A percentile compares a stretch with the other conserved stretches of the same genome.
Conservation (phyloP, 176 grass and related monocot genomes). For the Miscanthus lutarioriparius region DNA sequence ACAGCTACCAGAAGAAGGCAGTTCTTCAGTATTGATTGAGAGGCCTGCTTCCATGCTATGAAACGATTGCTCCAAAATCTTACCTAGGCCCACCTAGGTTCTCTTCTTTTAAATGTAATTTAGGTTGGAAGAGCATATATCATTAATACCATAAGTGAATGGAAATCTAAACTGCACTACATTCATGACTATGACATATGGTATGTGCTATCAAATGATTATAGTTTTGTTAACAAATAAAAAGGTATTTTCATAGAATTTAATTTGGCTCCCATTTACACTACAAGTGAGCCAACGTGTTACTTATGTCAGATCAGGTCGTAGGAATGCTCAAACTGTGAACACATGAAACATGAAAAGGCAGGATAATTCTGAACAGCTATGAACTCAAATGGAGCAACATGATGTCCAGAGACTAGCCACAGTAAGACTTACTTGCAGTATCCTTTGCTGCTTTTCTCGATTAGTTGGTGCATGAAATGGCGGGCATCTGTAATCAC, state of each 20-base stretch:
- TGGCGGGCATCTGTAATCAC: conserved; percentile 58
- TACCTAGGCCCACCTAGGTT: neutral
- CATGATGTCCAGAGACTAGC: neutral
- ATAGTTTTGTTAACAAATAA: neutral
- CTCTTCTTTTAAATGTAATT: neutral
- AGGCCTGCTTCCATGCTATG: neutral
- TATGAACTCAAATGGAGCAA: neutral
- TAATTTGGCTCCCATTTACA: neutral
- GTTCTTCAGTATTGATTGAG: conserved; percentile 8
- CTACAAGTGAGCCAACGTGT: neutral
- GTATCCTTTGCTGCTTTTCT: conserved; percentile 67
- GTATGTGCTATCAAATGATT: neutral
- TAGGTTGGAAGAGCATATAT: neutral
- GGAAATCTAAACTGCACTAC: neutral
- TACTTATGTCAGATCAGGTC: neutral
- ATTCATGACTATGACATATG: neutral
- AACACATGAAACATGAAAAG: neutral
- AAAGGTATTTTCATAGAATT: neutral
- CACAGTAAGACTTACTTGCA: conserved; percentile 51
- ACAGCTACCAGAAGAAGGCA: conserved; percentile 20
- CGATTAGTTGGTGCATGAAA: conserved; percentile 65
- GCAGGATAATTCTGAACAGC: neutral
- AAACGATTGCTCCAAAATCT: conserved; percentile 10
- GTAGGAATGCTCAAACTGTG: neutral
- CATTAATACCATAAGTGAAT: neutral